These are phyloP conservation scores for Candida nitratophila DNA, from an alignment of 805 yeast genomes.

Conservation along the genomic window DNA sequence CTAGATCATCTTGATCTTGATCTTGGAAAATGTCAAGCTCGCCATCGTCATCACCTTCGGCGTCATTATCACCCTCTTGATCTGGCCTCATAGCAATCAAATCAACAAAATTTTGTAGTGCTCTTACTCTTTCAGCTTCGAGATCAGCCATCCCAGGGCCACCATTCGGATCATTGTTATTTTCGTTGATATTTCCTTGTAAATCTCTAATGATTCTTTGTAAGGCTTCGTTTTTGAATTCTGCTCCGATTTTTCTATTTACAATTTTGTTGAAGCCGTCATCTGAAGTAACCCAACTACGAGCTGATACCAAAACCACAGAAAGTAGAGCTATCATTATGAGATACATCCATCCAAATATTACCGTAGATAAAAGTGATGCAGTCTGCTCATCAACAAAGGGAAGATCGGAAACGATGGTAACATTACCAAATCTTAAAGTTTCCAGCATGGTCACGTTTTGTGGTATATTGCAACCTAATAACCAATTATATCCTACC, in stretches of 20 bases:
- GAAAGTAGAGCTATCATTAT: conserved; percentile 33
- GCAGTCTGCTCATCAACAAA: no score
- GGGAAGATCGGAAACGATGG: not conserved
- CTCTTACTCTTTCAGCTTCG: no score
- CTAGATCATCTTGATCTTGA: not conserved
- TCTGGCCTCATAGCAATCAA: no score
- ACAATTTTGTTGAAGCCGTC: conserved; percentile 59
- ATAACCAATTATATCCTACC: no score
- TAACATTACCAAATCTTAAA: not conserved
- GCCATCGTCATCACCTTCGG: no score
- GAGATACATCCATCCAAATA: conserved; percentile 17
- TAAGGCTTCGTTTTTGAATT: not conserved
- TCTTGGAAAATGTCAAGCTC: no score
- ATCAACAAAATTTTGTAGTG: no score
- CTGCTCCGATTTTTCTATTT: conserved; percentile 49
- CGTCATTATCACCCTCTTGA: no score
- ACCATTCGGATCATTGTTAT: not conserved
- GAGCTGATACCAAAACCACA: conserved; percentile 46
- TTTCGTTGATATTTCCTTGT: conserved; percentile 9
- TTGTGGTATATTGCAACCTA: not conserved
- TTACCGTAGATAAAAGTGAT: not conserved
- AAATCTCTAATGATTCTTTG: conserved; percentile 25
- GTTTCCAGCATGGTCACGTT: not conserved
- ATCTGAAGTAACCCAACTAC: conserved; percentile 68
- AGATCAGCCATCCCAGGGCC: no score